phyloP scores from a whole-genome alignment of 2,329 filamentous ascomycete genomes.

The Neoascochyta sp. region DNA sequence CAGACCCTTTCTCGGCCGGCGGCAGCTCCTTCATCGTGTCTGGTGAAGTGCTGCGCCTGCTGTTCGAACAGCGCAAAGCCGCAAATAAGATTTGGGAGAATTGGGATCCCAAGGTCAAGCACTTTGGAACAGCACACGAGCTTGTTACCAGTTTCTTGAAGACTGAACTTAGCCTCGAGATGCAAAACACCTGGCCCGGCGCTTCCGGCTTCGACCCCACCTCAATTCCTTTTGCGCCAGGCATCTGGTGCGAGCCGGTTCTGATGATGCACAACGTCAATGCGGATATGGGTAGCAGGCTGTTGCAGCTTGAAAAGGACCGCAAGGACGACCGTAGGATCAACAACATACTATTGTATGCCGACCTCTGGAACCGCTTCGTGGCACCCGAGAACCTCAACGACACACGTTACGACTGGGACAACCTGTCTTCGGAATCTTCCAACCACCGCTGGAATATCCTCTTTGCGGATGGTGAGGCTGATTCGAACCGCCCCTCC shows the following conservation, averaged over 20 bases:
- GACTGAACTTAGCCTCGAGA: conserved; percentile 44
- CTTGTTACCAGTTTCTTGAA: conserved; percentile 48
- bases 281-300: conserved; percentile 40
- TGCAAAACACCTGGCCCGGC: conserved; percentile 48
- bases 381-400: conserved; percentile 24
- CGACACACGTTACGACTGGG: conserved; percentile 28
- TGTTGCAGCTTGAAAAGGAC: conserved; percentile 47
- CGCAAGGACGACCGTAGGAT: conserved; percentile 15
- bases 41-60: conserved; percentile 46
- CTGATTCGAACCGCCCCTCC: conserved; percentile 13
- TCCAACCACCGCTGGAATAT: conserved; percentile 34
- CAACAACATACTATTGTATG: conserved; percentile 18
- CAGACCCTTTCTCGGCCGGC: conserved; percentile 50
- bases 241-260: conserved; percentile 41
- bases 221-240: conserved; percentile 42
- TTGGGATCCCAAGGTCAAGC: conserved; percentile 46
- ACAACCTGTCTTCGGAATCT: conserved; percentile 30
- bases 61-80: conserved; percentile 39
- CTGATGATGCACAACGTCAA: conserved; percentile 45
- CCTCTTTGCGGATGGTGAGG: conserved; percentile 20
- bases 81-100: conserved; percentile 45
- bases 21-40: conserved; percentile 54
- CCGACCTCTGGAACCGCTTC: conserved; percentile 29
- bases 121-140: conserved; percentile 51
- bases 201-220: conserved; percentile 29